These are phyloP conservation scores for Hanseniaspora lindneri DNA, from an alignment of 805 yeast species.

Conservation along the genomic window DNA sequence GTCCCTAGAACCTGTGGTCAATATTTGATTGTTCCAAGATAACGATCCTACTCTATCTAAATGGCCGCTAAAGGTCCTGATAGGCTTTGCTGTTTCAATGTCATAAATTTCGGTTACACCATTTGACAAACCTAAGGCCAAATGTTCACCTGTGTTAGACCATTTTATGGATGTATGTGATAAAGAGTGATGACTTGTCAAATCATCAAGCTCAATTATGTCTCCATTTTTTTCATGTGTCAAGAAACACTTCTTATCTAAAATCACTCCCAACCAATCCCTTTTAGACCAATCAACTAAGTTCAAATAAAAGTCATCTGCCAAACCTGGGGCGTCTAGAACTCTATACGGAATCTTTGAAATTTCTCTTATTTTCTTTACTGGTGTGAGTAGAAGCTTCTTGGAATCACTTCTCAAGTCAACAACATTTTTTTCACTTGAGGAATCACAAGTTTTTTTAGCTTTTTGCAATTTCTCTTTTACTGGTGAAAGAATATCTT, in stretches of 20 bases:
- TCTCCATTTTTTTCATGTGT: slow-evolving; percentile 83
- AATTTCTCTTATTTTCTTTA: slow-evolving; percentile 63
- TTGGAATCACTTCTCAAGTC: slow-evolving; percentile 69
- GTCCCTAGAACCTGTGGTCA: slow-evolving; percentile 82
- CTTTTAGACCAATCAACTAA: slow-evolving; percentile 92
- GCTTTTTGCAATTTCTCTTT: background rate
- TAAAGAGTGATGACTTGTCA: slow-evolving; percentile 4
- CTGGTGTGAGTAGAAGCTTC: slow-evolving; percentile 64
- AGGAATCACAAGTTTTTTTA: background rate
- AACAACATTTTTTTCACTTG: background rate
- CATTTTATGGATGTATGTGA: slow-evolving; percentile 62
- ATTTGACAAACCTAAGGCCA: slow-evolving; percentile 79
- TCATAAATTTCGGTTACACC: slow-evolving; percentile 95
- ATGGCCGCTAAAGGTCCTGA: slow-evolving; percentile 90
- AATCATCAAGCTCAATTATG: slow-evolving; percentile 66
- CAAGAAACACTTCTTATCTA: slow-evolving; percentile 74
- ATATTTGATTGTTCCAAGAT: slow-evolving; percentile 86
- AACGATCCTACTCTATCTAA: slow-evolving; percentile 70
- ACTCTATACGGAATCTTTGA: slow-evolving; percentile 84
- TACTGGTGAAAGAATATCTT: background rate
- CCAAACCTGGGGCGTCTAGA: slow-evolving; percentile 87
- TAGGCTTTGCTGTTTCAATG: slow-evolving; percentile 65
- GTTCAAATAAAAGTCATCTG: slow-evolving; percentile 86
- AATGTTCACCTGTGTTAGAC: slow-evolving; percentile 89
- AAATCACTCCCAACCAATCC: slow-evolving; percentile 79